phyloP scores from a whole-genome alignment of 2,329 filamentous ascomycete genomes.

The Meredithiella fracta region DNA sequence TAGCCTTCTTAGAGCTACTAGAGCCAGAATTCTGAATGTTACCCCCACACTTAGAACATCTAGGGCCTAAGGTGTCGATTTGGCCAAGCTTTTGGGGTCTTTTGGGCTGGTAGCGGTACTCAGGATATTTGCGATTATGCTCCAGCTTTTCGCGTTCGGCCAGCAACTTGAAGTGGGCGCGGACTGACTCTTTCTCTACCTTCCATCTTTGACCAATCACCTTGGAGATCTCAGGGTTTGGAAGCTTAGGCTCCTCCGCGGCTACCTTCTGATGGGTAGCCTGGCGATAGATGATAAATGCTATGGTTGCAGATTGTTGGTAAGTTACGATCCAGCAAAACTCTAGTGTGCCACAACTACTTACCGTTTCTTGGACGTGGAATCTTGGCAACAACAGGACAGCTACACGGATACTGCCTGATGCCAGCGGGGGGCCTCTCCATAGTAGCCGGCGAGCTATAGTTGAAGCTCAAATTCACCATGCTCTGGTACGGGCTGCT shows the following conservation, averaged over 20 bases:
- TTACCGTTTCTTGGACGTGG: constrained; percentile 43
- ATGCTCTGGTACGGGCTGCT: constrained; percentile 16
- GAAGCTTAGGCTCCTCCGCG: constrained; percentile 66
- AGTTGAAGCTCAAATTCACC: constrained; percentile 22
- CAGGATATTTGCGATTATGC: constrained; percentile 78
- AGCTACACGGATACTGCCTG: constrained; percentile 36
- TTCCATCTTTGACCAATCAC: constrained; percentile 93
- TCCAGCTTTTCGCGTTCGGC: constrained; percentile 87
- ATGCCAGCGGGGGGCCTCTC: constrained; percentile 11
- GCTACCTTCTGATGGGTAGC: constrained; percentile 75
- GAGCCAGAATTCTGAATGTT: background rate
- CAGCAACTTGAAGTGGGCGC: constrained; percentile 73
- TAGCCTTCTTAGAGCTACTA: background rate
- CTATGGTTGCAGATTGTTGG: constrained; percentile 29
- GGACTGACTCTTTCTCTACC: constrained; percentile 53
- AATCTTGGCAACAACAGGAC: constrained; percentile 39
- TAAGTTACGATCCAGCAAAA: constrained; percentile 11
- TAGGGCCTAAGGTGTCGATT: constrained; percentile 31
- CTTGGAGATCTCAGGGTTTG: constrained; percentile 93
- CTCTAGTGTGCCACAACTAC: constrained; percentile 18
- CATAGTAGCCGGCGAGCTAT: constrained; percentile 20
- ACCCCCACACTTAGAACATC: constrained; percentile 58
- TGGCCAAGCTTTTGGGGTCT: constrained; percentile 31
- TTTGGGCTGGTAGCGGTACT: constrained; percentile 85
- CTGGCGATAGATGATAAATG: constrained; percentile 94